Conservation (phyloP, 2,329 filamentous ascomycete species). For the Purpureocillium lavendulum region DNA sequence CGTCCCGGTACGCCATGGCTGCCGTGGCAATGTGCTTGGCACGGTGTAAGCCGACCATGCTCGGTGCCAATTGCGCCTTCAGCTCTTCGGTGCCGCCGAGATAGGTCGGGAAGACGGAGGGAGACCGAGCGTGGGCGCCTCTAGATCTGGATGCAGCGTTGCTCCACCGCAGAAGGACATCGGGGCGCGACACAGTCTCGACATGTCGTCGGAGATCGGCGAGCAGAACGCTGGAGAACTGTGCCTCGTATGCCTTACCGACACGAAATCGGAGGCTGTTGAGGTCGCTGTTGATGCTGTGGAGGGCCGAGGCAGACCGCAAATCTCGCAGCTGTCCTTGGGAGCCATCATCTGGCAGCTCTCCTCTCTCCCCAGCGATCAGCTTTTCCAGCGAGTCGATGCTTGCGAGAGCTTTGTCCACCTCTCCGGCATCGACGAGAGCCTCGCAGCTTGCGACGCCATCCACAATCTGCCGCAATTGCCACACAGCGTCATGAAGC, state of each 20-base stretch:
- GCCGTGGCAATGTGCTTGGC: constrained; percentile 74
- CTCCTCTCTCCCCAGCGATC: constrained; percentile 61
- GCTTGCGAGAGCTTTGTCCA: constrained; percentile 69
- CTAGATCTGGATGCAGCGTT: constrained; percentile 65
- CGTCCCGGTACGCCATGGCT: constrained; percentile 75
- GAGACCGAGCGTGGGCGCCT: constrained; percentile 56
- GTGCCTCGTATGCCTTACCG: constrained; percentile 76
- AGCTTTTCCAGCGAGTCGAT: constrained; percentile 74
- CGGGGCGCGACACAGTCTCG: constrained; percentile 58
- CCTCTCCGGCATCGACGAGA: constrained; percentile 72
- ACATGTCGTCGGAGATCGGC: constrained; percentile 75
- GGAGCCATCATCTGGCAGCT: constrained; percentile 18
- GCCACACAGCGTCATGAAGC: constrained; percentile 72
- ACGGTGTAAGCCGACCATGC: constrained; percentile 70
- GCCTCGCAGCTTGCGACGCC: constrained; percentile 69
- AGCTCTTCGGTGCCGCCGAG: constrained; percentile 64
- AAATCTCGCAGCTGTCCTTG: constrained; percentile 53
- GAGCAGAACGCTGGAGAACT: constrained; percentile 71
- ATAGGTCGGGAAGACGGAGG: constrained; percentile 70
- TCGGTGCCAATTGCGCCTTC: constrained; percentile 59
- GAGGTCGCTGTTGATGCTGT: constrained; percentile 72
- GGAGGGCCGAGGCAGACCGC: constrained; percentile 66
- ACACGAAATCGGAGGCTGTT: constrained; percentile 69
- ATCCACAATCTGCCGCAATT: constrained; percentile 71
- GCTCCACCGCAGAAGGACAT: constrained; percentile 80